These are phyloP conservation scores for Hypericum androsaemum DNA, from an alignment of 345 rosid species.

Conservation along the genomic window DNA sequence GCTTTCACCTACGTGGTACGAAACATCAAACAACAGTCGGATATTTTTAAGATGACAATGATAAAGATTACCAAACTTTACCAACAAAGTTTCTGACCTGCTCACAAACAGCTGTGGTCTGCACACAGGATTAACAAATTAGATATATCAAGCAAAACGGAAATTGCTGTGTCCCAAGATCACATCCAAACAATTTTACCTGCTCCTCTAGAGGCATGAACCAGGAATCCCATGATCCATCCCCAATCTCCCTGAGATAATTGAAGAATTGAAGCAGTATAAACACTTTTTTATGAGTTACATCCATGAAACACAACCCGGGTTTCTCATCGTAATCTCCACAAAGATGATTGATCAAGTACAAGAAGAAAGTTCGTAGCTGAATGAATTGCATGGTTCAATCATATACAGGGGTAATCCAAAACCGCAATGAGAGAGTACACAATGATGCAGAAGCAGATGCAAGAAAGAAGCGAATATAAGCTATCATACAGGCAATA, in stretches of 20 bases:
- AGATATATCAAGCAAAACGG: background rate
- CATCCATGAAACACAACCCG: too few species aligned
- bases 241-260: conserved; percentile 69
- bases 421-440: background rate
- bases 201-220: conserved; percentile 72
- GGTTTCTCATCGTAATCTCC: too few species aligned
- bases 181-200: conserved; percentile 29
- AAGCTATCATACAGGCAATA: conserved; percentile 49
- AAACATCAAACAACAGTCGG: conserved; percentile 1
- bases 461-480: conserved; percentile 1
- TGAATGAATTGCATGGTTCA: too few species aligned
- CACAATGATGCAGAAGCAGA: conserved; percentile 6
- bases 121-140: conserved; percentile 15
- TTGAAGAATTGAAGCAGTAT: conserved; percentile 8
- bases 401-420: too few species aligned
- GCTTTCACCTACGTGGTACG: conserved; percentile 43
- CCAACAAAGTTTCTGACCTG: conserved; percentile 34
- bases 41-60: conserved; percentile 1
- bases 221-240: conserved; percentile 83
- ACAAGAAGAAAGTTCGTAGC: too few species aligned
- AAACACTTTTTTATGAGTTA: background rate
- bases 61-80: conserved; percentile 7
- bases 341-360: too few species aligned
- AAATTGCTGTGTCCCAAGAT: too few species aligned
- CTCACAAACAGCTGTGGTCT: conserved; percentile 55